These are phyloP conservation scores for Trichoderma erinaceum DNA, from an alignment of 495 filamentous ascomycete species.

Conservation along the genomic window DNA sequence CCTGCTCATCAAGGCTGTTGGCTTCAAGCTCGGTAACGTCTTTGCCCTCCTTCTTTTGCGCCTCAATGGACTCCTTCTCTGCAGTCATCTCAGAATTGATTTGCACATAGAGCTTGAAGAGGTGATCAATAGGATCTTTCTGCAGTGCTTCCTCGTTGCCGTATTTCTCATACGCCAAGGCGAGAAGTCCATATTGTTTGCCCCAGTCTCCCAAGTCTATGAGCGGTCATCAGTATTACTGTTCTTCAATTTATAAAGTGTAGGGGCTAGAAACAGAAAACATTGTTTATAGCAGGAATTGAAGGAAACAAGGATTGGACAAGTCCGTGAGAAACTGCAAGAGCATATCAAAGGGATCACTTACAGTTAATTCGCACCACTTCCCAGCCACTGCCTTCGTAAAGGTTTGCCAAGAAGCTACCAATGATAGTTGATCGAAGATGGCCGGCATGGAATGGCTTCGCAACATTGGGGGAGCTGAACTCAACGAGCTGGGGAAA, in stretches of 20 bases:
- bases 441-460: conserved; percentile 64
- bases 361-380: conserved; percentile 54
- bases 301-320: not conserved
- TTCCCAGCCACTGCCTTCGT: conserved; percentile 55
- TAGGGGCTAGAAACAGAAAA: not conserved
- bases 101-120: conserved; percentile 58
- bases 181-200: conserved; percentile 59
- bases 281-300: not conserved
- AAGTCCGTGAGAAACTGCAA: not conserved
- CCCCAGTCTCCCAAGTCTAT: conserved; percentile 56
- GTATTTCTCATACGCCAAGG: conserved; percentile 53
- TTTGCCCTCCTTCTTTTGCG: conserved; percentile 44
- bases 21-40: conserved; percentile 42
- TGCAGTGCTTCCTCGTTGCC: conserved; percentile 52
- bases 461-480: conserved; percentile 58
- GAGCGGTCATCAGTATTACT: not conserved
- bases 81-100: conserved; percentile 52
- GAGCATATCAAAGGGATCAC: conserved; percentile 21
- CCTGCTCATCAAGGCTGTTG: conserved; percentile 55
- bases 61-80: conserved; percentile 49
- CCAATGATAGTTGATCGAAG: conserved; percentile 63
- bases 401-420: conserved; percentile 56
- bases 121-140: conserved; percentile 56
- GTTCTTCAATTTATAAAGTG: not conserved
- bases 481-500: conserved; percentile 45